These are phyloP conservation scores for Lecanicillium sp. DNA, from an alignment of 2,329 filamentous ascomycete genomes.

Conservation along the genomic window DNA sequence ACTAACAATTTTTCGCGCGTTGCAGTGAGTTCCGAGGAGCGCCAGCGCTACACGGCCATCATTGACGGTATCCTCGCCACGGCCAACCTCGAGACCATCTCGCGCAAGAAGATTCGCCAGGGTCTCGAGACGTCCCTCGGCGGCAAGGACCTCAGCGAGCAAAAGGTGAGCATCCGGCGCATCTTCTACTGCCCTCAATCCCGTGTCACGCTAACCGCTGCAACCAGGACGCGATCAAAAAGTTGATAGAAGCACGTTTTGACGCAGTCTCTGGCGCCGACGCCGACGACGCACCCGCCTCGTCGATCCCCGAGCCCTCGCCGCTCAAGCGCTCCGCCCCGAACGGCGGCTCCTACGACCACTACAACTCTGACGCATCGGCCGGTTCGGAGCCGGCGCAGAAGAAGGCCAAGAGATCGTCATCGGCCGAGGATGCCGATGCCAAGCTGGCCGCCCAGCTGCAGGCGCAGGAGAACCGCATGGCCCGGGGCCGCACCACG, in stretches of 20 bases:
- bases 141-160: constrained; percentile 51
- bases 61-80: constrained; percentile 55
- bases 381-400: constrained; percentile 40
- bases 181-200: not conserved
- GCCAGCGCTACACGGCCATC: constrained; percentile 47
- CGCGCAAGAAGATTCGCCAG: constrained; percentile 56
- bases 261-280: constrained; percentile 55
- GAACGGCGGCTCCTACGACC: constrained; percentile 30
- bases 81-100: constrained; percentile 56
- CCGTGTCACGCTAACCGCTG: not conserved
- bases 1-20: constrained; percentile 7
- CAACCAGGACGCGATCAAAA: constrained; percentile 60
- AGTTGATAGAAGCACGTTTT: constrained; percentile 67
- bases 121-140: constrained; percentile 49
- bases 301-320: constrained; percentile 26
- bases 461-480: constrained; percentile 84
- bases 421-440: constrained; percentile 64
- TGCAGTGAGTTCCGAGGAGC: constrained; percentile 46
- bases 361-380: constrained; percentile 42
- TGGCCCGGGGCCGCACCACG: constrained; percentile 62
- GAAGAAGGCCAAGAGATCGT: constrained; percentile 64
- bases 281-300: constrained; percentile 41
- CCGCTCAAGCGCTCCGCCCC: constrained; percentile 29
- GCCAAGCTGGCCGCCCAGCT: constrained; percentile 80
- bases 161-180: constrained; percentile 41